Evolutionary conservation across 1,284 basidiomycete species (phyloP).

Genomic region (Veloporphyrellus conicus): DNA sequence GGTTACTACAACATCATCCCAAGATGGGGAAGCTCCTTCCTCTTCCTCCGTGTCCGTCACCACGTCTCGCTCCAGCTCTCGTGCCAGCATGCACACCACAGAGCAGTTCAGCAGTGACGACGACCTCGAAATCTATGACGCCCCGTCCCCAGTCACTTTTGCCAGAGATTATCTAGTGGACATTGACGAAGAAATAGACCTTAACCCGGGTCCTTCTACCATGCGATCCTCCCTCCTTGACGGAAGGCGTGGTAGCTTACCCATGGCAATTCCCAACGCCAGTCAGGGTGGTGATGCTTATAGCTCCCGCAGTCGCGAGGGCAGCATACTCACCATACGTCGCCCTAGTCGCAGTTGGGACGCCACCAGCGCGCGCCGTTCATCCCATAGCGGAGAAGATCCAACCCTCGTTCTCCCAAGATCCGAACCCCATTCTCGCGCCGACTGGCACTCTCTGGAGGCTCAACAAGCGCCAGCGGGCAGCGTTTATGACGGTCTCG

Average conservation of each 20-base stretch:
- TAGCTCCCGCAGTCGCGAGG: slow-evolving; percentile 42
- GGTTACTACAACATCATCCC: slow-evolving; percentile 17
- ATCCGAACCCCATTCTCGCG: slow-evolving; percentile 37
- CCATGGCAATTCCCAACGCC: slow-evolving; percentile 42
- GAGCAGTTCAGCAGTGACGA: slow-evolving; percentile 50
- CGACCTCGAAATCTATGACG: slow-evolving; percentile 40
- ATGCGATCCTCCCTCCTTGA: slow-evolving; percentile 20
- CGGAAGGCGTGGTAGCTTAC: slow-evolving; percentile 41
- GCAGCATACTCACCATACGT: slow-evolving; percentile 47
- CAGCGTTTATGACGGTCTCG: slow-evolving; percentile 37
- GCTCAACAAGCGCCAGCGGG: slow-evolving; percentile 14
- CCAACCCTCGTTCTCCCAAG: slow-evolving; percentile 40
- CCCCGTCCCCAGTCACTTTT: slow-evolving; percentile 34
- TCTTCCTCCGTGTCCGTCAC: slow-evolving; percentile 40
- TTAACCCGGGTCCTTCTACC: slow-evolving; percentile 20
- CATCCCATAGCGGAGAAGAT: slow-evolving; percentile 26
- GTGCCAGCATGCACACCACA: slow-evolving; percentile 35
- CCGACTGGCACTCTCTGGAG: slow-evolving; percentile 44
- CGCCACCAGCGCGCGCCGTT: slow-evolving; percentile 36
- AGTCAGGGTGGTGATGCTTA: slow-evolving; percentile 17
- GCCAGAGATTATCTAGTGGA: slow-evolving; percentile 38
- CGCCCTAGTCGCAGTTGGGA: slow-evolving; percentile 53
- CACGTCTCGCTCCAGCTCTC: slow-evolving; percentile 41
- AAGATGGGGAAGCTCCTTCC: slow-evolving; percentile 34
- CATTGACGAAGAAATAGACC: slow-evolving; percentile 32